A percentile compares a stretch with the other conserved stretches of the same genome.
Evolutionary conservation across 352 stramenopile species (phyloP).

Genomic region (Pythium guiyangense): DNA sequence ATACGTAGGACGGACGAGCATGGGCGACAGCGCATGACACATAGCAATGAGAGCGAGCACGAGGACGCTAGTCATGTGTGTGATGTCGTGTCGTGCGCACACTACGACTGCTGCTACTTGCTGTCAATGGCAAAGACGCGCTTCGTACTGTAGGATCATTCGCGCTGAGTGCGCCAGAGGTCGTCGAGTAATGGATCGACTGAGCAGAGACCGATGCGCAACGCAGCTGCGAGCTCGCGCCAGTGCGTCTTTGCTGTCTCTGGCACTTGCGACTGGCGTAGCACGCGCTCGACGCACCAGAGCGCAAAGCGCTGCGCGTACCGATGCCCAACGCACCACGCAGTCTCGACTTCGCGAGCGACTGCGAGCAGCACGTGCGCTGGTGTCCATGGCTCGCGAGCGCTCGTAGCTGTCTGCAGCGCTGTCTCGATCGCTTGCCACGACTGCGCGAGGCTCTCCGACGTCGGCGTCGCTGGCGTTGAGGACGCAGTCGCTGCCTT

Average conservation of each 20-base stretch:
- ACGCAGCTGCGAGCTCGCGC: background rate
- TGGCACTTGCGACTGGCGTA: background rate
- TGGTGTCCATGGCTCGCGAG: background rate
- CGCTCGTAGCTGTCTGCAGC: background rate
- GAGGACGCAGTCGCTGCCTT: background rate
- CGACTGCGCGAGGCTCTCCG: too few species aligned
- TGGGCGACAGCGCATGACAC: too few species aligned
- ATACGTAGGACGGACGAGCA: background rate
- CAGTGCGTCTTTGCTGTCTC: background rate
- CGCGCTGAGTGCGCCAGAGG: slow-evolving; percentile 10
- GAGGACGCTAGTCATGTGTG: too few species aligned
- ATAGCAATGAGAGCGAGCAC: too few species aligned
- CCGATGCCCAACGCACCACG: slow-evolving; percentile 33
- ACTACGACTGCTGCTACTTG: background rate
- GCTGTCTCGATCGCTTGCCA: background rate
- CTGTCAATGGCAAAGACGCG: too few species aligned
- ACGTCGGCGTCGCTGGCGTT: background rate
- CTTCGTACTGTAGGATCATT: too few species aligned
- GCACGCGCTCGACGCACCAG: slow-evolving; percentile 34
- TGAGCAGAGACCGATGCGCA: slow-evolving; percentile 6
- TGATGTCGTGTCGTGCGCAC: background rate
- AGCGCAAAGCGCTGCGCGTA: slow-evolving; percentile 47
- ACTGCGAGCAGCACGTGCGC: slow-evolving; percentile 11
- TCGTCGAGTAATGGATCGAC: slow-evolving; percentile 16
- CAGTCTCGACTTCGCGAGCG: slow-evolving; percentile 32